Evolutionary conservation across 176 grass and related monocot genomes (phyloP), one percentile per base, ranked within the genome.

Genomic region (Calamus simplicifolius): DNA sequence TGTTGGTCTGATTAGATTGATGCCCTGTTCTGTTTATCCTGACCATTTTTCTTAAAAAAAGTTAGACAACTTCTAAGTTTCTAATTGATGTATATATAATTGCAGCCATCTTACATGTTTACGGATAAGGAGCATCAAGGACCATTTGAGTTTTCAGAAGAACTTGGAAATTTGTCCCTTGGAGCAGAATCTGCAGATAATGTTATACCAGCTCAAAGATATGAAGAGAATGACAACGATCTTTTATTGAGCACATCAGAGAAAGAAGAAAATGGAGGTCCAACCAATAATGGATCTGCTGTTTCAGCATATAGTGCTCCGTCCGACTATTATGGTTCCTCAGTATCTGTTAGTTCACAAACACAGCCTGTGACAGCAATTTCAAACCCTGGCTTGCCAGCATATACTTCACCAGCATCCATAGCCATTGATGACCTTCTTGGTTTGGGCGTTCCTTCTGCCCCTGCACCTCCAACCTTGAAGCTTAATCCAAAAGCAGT

Each of bases 181-280:
- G 87, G 81, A 55, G 56, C 61, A 70, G 86, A 99, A 16, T 48
- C 68, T 59, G 50, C 70, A 61, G 94, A 85, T 71, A 91, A 83
- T 16, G 76, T 69, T 43, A 82, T 95, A 63, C 65, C 82, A 27
- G 70, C 93, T 63, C 81, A 85, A 75, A 99, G 88, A 73, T 93
- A 93, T 66, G 81, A 89, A 79, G 94, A 99, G 70, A 99, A 76
- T 59, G 93, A 98, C 80, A 98, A 92, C 61, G 94, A 99, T 80
- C 78, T 98, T 80, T 72, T 99, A 62, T 61, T 99, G 80, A 89
- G 94, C 76, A 89, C 84, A 51, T 89, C 84, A 55, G 94, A 99
- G 70, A 99, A 86, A 81, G 88, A 93, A 76, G 85, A 99, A 73
- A 89, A 76, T 30, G 81, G 69, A 63, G 78, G 70, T 58, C 62